These are phyloP conservation scores for Aspergillus hortae DNA, from an alignment of 2,329 filamentous ascomycete species.

Conservation along the genomic window DNA sequence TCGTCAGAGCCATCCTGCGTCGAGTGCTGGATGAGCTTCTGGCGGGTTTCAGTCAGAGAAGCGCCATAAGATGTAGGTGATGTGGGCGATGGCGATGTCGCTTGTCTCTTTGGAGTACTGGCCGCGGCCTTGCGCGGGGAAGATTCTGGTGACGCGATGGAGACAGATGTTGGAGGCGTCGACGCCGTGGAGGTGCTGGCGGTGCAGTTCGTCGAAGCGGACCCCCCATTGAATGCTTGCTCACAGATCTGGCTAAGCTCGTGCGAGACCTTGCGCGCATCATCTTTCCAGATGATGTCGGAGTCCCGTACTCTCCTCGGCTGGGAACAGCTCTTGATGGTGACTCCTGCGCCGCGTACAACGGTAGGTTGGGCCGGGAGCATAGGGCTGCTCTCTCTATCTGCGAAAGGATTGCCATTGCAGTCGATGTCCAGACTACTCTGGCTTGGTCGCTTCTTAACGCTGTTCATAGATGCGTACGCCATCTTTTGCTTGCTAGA, in stretches of 20 bases:
- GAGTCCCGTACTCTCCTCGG: constrained; percentile 39
- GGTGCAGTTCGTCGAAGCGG: constrained; percentile 49
- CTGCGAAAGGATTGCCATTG: constrained; percentile 17
- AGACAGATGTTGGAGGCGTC: constrained; percentile 50
- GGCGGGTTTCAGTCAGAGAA: constrained; percentile 55
- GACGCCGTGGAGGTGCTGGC: constrained; percentile 40
- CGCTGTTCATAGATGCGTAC: constrained; percentile 15
- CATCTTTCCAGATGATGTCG: constrained; percentile 63
- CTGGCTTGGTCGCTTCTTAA: constrained; percentile 22
- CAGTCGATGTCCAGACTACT: constrained; percentile 19
- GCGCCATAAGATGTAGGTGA: constrained; percentile 52
- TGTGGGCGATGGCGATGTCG: constrained; percentile 35
- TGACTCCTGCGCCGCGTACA: constrained; percentile 30
- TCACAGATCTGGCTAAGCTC: constrained; percentile 89
- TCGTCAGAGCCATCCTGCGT: constrained; percentile 42
- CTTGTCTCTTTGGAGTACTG: constrained; percentile 34
- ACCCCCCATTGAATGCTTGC: constrained; percentile 78
- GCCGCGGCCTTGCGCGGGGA: constrained; percentile 13
- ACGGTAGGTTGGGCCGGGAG: constrained; percentile 39
- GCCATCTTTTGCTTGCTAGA: constrained; percentile 18
- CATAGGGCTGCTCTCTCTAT: constrained; percentile 34
- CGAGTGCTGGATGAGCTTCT: constrained; percentile 53
- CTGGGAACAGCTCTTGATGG: constrained; percentile 32
- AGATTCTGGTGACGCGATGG: constrained; percentile 29
- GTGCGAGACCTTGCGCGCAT: constrained; percentile 76